Evolutionary conservation across 208 protist species (phyloP).

Genomic region (Acanthamoeba royreba): DNA sequence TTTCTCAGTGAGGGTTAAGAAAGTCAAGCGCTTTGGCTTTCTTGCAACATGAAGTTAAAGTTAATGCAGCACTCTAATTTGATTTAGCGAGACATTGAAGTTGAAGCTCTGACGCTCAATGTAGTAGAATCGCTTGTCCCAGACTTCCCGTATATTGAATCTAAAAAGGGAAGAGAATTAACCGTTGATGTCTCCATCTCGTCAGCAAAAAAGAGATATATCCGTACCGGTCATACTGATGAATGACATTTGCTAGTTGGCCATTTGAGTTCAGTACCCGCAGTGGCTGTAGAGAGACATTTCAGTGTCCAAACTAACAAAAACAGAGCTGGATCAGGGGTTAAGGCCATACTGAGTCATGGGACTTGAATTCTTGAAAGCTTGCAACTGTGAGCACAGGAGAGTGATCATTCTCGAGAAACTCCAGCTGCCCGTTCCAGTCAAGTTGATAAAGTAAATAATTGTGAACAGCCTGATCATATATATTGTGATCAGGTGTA

Average conservation of each 20-base stretch:
- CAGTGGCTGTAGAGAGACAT: neutral
- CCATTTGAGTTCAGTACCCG: neutral
- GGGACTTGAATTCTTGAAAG: neutral
- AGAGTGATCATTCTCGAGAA: neutral
- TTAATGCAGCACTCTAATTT: no score
- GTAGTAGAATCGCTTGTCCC: neutral
- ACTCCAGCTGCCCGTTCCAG: neutral
- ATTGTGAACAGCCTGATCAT: neutral
- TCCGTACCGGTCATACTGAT: neutral
- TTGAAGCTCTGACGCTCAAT: neutral
- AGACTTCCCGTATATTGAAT: no score
- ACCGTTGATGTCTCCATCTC: no score
- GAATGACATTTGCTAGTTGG: neutral
- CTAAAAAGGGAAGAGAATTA: no score
- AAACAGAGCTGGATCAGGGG: neutral
- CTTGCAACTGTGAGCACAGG: neutral
- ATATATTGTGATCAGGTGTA: neutral
- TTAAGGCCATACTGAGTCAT: neutral
- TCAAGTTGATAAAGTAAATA: neutral
- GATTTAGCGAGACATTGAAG: neutral
- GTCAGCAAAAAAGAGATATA: no score
- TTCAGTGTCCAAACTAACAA: neutral
- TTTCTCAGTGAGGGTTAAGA: no score
- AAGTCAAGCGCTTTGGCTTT: no score
- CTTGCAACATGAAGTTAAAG: no score